These are phyloP conservation scores for Cladophialophora bantiana DNA, from an alignment of 2,329 filamentous ascomycete genomes.

Conservation along the genomic window DNA sequence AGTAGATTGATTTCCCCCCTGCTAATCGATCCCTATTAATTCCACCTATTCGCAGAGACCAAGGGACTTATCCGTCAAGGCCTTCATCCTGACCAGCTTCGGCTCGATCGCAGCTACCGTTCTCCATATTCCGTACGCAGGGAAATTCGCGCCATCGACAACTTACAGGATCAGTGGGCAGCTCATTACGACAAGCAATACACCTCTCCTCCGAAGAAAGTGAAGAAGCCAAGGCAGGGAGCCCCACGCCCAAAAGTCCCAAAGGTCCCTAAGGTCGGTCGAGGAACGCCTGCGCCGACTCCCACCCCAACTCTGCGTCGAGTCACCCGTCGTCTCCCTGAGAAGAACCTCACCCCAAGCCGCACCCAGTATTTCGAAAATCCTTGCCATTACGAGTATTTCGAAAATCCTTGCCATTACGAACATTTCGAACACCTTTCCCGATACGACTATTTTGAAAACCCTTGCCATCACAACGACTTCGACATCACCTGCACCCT, in stretches of 20 bases:
- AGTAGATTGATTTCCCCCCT: slow-evolving; percentile 12
- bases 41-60: slow-evolving; percentile 26
- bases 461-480: slow-evolving; percentile 5
- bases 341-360: slow-evolving; percentile 8
- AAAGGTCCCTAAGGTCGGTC: background rate
- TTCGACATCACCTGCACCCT: slow-evolving; percentile 21
- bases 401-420: slow-evolving; percentile 7
- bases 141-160: slow-evolving; percentile 5
- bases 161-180: slow-evolving; percentile 16
- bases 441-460: slow-evolving; percentile 6
- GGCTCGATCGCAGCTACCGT: slow-evolving; percentile 11
- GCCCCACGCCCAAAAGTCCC: slow-evolving; percentile 18
- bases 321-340: slow-evolving; percentile 21
- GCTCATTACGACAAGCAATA: slow-evolving; percentile 7
- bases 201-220: too few relatives aligned
- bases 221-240: slow-evolving; percentile 3
- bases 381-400: slow-evolving; percentile 4
- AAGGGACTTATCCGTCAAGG: slow-evolving; percentile 25
- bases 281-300: background rate
- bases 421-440: background rate
- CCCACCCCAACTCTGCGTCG: slow-evolving; percentile 14
- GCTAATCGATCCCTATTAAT: slow-evolving; percentile 30
- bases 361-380: slow-evolving; percentile 10
- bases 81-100: slow-evolving; percentile 29
- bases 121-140: slow-evolving; percentile 1